Evolutionary conservation across 148 eudicot species (phyloP), one percentile per base, ranked within the genome.

Genomic region (Limonium bicolor): DNA sequence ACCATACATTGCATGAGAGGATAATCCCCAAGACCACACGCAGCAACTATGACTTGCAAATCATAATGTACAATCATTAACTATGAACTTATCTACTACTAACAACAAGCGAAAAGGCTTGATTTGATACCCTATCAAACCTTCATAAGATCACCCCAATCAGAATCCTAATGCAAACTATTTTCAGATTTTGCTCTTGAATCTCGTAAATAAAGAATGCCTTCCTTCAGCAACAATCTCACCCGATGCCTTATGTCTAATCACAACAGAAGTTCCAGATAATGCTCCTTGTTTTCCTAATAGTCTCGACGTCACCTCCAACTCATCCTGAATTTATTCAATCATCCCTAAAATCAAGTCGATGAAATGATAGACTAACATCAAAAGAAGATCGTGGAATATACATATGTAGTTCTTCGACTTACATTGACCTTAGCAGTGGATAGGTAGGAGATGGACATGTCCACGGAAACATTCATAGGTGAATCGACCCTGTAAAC

Each of bases 261-360:
- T 54, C 23, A 79, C 58, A 23, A 87, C 69, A 11, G 62, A 51
- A 12, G 90, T 72, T 20, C 80, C 82, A 15, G 63, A 62, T 55
- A 78, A 48, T 4, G 54, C 46, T 56, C 96, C 96, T 26, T 50
- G 67, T 43, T 53, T 61, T 15, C 96, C 94, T 12, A 87, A 56
- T 39, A 67, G 45, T 44, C 62, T 69, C 17, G 86, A 58, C 16
- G 62, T 73, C 19, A 87, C 61, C 64, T 78, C 96, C 71, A 87
- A 54, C 51, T 82, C 96, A 67, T 87, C 96, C 96, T 82, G 75
- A n/a, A n/a, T n/a, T n/a, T n/a, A n/a, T n/a, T n/a, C n/a, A n/a
- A n/a, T n/a, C n/a, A n/a, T n/a, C n/a, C n/a, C n/a, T n/a, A n/a
- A n/a, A n/a, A n/a, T n/a, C n/a, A n/a, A n/a, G n/a, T n/a, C n/a